Conservation (phyloP, 352 stramenopile species). For the Globisporangium takayamanum region DNA sequence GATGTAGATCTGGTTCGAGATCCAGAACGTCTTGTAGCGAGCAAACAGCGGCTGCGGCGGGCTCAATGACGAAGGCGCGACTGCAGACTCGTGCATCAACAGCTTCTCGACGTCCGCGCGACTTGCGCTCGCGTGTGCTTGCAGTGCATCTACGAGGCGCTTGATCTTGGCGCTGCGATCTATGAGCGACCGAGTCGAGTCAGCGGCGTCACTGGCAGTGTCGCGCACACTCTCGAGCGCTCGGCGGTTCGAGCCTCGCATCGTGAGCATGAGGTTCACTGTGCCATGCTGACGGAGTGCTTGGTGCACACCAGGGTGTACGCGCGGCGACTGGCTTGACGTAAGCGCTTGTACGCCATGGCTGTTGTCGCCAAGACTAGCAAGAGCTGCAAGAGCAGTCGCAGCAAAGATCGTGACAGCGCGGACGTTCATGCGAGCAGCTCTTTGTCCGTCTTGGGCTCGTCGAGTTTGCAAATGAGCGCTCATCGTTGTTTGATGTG, state of each 20-base stretch:
- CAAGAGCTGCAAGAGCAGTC: no score
- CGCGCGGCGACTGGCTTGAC: neutral
- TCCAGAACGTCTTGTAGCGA: slow-evolving; percentile 22
- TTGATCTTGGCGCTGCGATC: slow-evolving; percentile 17
- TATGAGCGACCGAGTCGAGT: neutral
- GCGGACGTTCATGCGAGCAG: no score
- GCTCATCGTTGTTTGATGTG: no score
- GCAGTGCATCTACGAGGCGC: slow-evolving; percentile 11
- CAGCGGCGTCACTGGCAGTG: neutral
- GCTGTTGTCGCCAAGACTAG: no score
- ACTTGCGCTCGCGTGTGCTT: slow-evolving; percentile 4
- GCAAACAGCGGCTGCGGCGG: slow-evolving; percentile 10
- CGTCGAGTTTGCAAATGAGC: no score
- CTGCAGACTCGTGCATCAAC: slow-evolving; percentile 7
- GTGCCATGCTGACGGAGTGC: slow-evolving; percentile 12
- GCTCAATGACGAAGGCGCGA: no score
- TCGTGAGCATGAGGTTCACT: slow-evolving; percentile 19
- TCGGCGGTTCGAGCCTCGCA: slow-evolving; percentile 11
- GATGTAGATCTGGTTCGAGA: slow-evolving; percentile 23
- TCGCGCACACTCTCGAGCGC: slow-evolving; percentile 14
- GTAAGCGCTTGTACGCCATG: neutral
- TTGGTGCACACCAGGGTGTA: slow-evolving; percentile 18
- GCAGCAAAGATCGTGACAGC: no score
- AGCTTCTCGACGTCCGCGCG: slow-evolving; percentile 9
- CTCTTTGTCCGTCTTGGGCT: no score